These are phyloP conservation scores for Claviceps africana DNA, from an alignment of 2,329 filamentous ascomycete genomes.

Conservation along the genomic window DNA sequence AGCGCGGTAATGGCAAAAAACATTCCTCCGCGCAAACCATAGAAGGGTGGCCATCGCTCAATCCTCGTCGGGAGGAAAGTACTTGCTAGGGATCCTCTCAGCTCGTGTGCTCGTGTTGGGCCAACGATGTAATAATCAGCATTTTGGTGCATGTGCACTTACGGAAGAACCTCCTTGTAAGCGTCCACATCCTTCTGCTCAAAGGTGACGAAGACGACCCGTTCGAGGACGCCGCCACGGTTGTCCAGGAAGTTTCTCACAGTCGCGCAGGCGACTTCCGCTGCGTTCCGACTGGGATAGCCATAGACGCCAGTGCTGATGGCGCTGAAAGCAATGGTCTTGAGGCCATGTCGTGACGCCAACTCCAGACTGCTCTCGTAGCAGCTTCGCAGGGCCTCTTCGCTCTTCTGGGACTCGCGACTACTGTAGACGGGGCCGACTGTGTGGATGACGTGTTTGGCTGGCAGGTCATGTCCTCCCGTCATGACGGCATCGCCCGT, in stretches of 20 bases:
- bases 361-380: slow-evolving; percentile 60
- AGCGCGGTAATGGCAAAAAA: not conserved
- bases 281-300: slow-evolving; percentile 64
- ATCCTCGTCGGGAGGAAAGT: slow-evolving; percentile 13
- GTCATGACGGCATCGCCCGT: slow-evolving; percentile 80
- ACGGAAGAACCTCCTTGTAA: slow-evolving; percentile 63
- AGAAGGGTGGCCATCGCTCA: not conserved
- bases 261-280: slow-evolving; percentile 50
- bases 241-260: slow-evolving; percentile 41
- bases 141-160: slow-evolving; percentile 10
- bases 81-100: slow-evolving; percentile 8
- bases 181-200: slow-evolving; percentile 60
- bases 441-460: slow-evolving; percentile 71
- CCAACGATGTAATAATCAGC: not conserved
- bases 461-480: slow-evolving; percentile 59
- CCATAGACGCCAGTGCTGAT: slow-evolving; percentile 86
- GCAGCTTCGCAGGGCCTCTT: slow-evolving; percentile 41
- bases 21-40: not conserved
- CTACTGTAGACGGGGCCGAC: slow-evolving; percentile 67
- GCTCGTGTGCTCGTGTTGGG: not conserved
- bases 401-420: slow-evolving; percentile 19
- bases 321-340: slow-evolving; percentile 66
- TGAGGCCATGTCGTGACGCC: slow-evolving; percentile 52
- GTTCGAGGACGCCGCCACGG: slow-evolving; percentile 39
- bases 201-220: slow-evolving; percentile 78